Base-by-base conservation (phyloP, 768 basidiomycete genomes). In the Sarcodon aspratus region DNA sequence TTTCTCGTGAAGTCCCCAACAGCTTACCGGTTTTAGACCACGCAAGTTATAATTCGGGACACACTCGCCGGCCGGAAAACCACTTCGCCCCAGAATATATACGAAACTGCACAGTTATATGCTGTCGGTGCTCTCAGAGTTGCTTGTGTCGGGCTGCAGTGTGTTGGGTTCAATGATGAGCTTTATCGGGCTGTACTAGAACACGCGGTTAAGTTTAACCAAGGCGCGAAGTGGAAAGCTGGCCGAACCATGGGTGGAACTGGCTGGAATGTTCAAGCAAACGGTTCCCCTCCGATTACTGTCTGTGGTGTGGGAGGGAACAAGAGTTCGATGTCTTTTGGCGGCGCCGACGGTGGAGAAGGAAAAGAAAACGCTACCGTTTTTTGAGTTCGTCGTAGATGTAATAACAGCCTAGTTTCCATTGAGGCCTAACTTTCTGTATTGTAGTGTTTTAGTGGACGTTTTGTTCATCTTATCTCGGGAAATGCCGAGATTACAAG, bases 41-140 rank as follows among this genome's bases (percentile, higher is more conserved):
- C 72, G 3, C 76, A 80, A 48, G 70, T 75, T 0, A 68, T 89
- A 47, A 69, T 88, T 53, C 85, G 76, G 63, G 85, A 87, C 50
- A 89, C 86, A 0, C 67, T 88, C 34, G 63, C 73, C 1, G 78
- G 70, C 6, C 76, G 86, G 43, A 87, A 85, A 63, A 86, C 85
- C 59, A 76, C 75, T 15, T 85, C 85, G 1, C 85, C 86, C 13
- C 84, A 86, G 60, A 86, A 82, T 56, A 63, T 79, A 27, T 87
- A 87, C 65, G 86, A 89, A 61, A 78, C 76, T 0, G 66, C 70
- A 1, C 85, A 89, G 59, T 73, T 88, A 33, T 89, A 87, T 58
- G 69, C 73, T 5, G 80, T 70, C 1, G 85, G 86, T 1, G 85
- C 85, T 21, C 71, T 89, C 44, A 80, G 76, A 52, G 75, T 85